Percentiles rank a stretch among this genome's conserved stretches.
Evolutionary conservation across 345 rosid genomes (phyloP).

Genomic region (Lumnitzera racemosa): DNA sequence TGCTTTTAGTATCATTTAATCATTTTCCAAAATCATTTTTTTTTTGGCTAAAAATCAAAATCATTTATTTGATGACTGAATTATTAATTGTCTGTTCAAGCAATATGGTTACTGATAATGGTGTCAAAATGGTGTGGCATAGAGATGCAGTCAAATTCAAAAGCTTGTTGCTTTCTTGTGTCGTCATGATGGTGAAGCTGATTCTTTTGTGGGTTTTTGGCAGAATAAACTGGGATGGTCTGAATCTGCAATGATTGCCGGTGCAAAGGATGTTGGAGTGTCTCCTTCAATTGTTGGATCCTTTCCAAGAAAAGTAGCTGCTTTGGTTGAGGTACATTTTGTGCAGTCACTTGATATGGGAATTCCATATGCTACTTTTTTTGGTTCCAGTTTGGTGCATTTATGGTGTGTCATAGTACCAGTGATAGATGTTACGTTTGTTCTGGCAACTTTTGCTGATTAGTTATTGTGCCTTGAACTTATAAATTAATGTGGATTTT

Average conservation of each 20-base stretch:
- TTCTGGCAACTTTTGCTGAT: too few species aligned
- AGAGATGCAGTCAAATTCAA: too few species aligned
- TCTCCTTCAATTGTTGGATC: conserved; percentile 91
- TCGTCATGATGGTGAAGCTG: background rate
- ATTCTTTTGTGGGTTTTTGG: conserved; percentile 5
- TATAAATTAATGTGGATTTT: background rate
- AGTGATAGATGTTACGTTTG: too few species aligned
- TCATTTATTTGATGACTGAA: too few species aligned
- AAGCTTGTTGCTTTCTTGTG: too few species aligned
- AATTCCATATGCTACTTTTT: background rate
- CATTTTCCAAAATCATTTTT: too few species aligned
- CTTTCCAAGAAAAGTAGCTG: conserved; percentile 81
- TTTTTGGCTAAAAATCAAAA: too few species aligned
- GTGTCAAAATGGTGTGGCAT: too few species aligned
- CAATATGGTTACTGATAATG: too few species aligned
- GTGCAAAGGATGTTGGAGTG: conserved; percentile 76
- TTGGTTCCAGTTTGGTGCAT: background rate
- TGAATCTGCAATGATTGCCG: conserved; percentile 86
- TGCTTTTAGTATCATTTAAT: background rate
- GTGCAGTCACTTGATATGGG: too few species aligned
- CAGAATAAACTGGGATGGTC: conserved; percentile 76
- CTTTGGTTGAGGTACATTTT: conserved; percentile 67
- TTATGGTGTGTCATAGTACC: background rate
- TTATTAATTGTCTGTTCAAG: too few species aligned
- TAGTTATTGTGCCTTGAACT: background rate